A percentile compares a stretch with the other conserved stretches of the same genome.
Conservation (phyloP, 768 basidiomycete species). For the Suillus americanus region DNA sequence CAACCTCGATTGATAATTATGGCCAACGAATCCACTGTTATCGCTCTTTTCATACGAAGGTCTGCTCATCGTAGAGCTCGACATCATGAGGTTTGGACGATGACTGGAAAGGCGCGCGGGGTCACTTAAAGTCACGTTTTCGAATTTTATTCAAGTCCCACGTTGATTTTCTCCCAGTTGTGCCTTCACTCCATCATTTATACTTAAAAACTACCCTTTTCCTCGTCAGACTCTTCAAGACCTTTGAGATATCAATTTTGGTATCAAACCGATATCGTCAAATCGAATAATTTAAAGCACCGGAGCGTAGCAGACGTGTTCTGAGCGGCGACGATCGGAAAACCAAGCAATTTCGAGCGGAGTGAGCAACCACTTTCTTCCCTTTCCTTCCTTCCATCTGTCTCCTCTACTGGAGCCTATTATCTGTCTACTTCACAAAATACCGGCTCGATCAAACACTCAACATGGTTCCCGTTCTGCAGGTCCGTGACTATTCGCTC, state of each 20-base stretch:
- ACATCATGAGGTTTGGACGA: slow-evolving; percentile 13
- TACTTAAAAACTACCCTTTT: slow-evolving; percentile 12
- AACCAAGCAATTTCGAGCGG: slow-evolving; percentile 36
- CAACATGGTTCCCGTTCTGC: slow-evolving; percentile 20
- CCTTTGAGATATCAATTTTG: slow-evolving; percentile 5
- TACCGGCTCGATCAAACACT: slow-evolving; percentile 6
- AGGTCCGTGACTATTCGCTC: slow-evolving; percentile 30
- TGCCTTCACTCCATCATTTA: slow-evolving; percentile 23
- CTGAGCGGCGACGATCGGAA: slow-evolving; percentile 40
- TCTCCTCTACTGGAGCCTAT: slow-evolving; percentile 6
- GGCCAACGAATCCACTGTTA: slow-evolving; percentile 16
- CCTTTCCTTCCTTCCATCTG: slow-evolving; percentile 2
- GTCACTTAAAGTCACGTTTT: slow-evolving; percentile 3
- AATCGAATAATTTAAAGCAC: slow-evolving; percentile 11
- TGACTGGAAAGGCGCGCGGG: slow-evolving; percentile 21
- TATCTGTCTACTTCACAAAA: slow-evolving; percentile 5
- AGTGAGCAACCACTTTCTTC: slow-evolving; percentile 27
- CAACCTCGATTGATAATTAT: slow-evolving; percentile 23
- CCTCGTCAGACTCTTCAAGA: slow-evolving; percentile 7
- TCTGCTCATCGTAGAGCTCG: slow-evolving; percentile 19
- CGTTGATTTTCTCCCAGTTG: slow-evolving; percentile 29
- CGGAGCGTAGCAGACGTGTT: slow-evolving; percentile 21
- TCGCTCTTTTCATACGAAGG: slow-evolving; percentile 3
- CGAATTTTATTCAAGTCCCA: slow-evolving; percentile 28
- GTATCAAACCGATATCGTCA: slow-evolving; percentile 12